Base-by-base conservation (phyloP, 805 yeast species). In the Yarrowia porcina region DNA sequence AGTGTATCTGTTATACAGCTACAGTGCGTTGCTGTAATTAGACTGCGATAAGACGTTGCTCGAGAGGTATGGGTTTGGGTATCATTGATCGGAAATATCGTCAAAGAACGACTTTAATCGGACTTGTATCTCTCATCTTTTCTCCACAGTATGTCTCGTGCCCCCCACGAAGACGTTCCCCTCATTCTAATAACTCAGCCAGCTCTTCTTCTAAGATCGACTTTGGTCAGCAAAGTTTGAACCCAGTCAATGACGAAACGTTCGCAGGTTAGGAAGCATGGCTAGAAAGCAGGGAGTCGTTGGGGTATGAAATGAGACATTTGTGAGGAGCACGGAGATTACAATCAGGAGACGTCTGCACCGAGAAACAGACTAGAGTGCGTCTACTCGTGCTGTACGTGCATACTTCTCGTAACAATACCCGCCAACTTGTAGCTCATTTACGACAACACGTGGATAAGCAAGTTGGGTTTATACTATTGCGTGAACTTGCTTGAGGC, bases 161-260 rank as follows among this genome's bases (percentile, higher is more conserved):
- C 18, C 52, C 52, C 52, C 52, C 52, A 45, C 52, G 12, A 8
- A 4, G 8, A 8, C 2, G 3, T 45, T 30, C 52, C 52, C 52
- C 52, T 18, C 52, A 45, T 30, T 30, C 27, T 30, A 45, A 45
- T 45, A 28, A 20, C 36, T 45, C 52, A 45, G 25, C 52, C 25
- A 28, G 50, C n/a, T 17, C 33, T 28, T 18, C 4, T 12, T 4
- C 17, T 28, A 17, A 18, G 25, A n/a, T 30, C 36, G 52, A 45
- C 52, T 28, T 42, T 17, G 33, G 33, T 11, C 9, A 21, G 50
- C 35, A 44, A 27, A 28, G 50, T 44, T 44, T 12, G 6, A 15
- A n/a, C 20, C 17, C 35, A 13, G 17, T 13, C 15, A 32, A 21
- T 7, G 23, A 21, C 11, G 47, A 41, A 21, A 23, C 21, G 21